phyloP scores from a whole-genome alignment of 805 yeast species.

The Suhomyces prunicola region DNA sequence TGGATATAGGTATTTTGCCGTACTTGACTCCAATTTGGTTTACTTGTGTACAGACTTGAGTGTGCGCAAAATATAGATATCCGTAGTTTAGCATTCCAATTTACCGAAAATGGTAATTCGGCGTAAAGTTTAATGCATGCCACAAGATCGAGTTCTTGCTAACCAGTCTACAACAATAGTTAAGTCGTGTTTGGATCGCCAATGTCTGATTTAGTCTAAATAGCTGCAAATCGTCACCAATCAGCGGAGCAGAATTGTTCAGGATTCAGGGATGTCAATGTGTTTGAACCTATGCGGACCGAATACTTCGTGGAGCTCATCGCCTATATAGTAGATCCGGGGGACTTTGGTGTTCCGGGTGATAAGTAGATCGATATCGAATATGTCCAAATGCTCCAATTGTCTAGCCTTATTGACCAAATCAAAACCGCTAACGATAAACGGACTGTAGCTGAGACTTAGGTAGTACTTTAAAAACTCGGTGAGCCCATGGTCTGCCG shows the following conservation, averaged over 20 bases:
- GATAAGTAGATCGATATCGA: neutral
- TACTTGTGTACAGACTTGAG: too few species aligned
- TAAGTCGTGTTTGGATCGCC: neutral
- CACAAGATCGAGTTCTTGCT: neutral
- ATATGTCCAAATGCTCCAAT: neutral
- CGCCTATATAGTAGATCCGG: neutral
- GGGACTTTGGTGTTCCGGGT: neutral
- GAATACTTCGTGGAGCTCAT: neutral
- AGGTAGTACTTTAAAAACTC: constrained; percentile 11
- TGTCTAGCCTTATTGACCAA: constrained; percentile 2
- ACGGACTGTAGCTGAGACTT: constrained; percentile 11
- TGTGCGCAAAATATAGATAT: neutral
- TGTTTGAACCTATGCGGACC: neutral
- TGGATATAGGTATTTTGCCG: neutral
- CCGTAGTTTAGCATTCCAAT: neutral
- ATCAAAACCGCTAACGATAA: constrained; percentile 6
- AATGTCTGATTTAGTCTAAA: neutral
- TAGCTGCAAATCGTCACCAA: neutral
- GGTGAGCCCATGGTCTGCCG: constrained; percentile 3
- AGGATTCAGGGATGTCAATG: neutral
- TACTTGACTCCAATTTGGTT: neutral
- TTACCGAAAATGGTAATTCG: neutral
- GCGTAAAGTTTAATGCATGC: neutral
- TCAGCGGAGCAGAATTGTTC: neutral
- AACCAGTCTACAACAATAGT: neutral